These are phyloP conservation scores for Trichoderma pleuroti DNA, from an alignment of 2,329 filamentous ascomycete genomes.

Conservation along the genomic window DNA sequence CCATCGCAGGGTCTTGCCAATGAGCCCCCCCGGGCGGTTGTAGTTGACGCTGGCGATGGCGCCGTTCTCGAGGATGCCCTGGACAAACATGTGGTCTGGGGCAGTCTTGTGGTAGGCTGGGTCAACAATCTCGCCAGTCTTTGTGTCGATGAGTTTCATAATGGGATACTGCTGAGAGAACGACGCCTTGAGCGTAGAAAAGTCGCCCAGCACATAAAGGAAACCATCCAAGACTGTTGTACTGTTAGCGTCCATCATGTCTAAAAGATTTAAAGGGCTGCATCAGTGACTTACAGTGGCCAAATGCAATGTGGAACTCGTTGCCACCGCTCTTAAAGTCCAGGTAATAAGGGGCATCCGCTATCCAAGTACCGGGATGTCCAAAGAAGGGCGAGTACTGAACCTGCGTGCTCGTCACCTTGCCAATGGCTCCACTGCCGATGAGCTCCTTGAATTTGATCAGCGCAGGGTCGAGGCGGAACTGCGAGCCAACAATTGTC, in stretches of 20 bases:
- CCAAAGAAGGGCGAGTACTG: not conserved
- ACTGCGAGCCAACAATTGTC: slow-evolving; percentile 47
- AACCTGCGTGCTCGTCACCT: slow-evolving; percentile 13
- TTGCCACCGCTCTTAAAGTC: slow-evolving; percentile 27
- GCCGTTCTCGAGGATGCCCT: slow-evolving; percentile 32
- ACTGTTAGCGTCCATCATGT: not conserved
- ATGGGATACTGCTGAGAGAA: slow-evolving; percentile 27
- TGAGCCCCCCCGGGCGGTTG: slow-evolving; percentile 22
- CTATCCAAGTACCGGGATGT: slow-evolving; percentile 21
- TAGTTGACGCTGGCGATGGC: slow-evolving; percentile 30
- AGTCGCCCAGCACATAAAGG: slow-evolving; percentile 10
- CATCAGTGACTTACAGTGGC: slow-evolving; percentile 13
- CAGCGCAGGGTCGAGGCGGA: slow-evolving; percentile 38
- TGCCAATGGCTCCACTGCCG: slow-evolving; percentile 17
- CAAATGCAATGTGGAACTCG: slow-evolving; percentile 25
- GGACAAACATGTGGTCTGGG: slow-evolving; percentile 35
- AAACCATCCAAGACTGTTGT: slow-evolving; percentile 22
- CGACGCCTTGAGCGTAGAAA: slow-evolving; percentile 21
- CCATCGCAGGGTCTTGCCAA: slow-evolving; percentile 30
- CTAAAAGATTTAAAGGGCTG: not conserved
- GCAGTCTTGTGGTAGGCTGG: slow-evolving; percentile 27
- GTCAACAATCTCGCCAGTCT: slow-evolving; percentile 25
- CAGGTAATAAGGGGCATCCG: slow-evolving; percentile 25
- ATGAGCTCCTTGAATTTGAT: slow-evolving; percentile 22
- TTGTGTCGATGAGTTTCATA: slow-evolving; percentile 24